These are phyloP conservation scores for Aphanomyces invadans DNA, from an alignment of 352 stramenopile genomes.

Conservation along the genomic window DNA sequence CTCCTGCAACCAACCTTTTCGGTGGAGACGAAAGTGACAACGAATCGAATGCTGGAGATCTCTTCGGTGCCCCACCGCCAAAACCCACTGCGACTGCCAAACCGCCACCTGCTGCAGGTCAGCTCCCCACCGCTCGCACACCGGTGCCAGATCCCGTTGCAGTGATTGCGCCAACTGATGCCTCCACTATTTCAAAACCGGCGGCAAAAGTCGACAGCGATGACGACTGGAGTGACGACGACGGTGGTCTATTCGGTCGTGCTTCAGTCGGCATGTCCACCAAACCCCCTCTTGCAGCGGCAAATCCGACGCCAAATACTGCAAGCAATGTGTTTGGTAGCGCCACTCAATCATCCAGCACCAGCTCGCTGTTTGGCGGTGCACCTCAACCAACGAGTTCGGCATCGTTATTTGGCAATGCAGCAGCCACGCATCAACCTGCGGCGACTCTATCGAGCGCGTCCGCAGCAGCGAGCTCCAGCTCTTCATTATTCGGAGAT, in stretches of 20 bases:
- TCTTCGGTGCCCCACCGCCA: slow-evolving; percentile 3
- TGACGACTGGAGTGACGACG: slow-evolving; percentile 21
- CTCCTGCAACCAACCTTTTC: slow-evolving; percentile 1
- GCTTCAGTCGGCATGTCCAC: slow-evolving; percentile 14
- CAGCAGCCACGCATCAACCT: not conserved
- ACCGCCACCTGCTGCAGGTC: not conserved
- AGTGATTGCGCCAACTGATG: not conserved
- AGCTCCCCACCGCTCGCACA: not conserved
- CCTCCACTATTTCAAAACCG: not conserved
- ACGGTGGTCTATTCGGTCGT: slow-evolving; percentile 18
- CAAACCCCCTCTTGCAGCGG: not conserved
- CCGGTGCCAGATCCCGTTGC: not conserved
- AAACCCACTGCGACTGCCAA: not conserved
- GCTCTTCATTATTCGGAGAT: not conserved
- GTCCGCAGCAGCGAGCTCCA: not conserved
- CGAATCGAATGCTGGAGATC: slow-evolving; percentile 12
- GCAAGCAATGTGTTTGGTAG: too few relatives aligned
- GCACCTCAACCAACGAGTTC: not conserved
- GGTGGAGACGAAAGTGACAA: slow-evolving; percentile 16
- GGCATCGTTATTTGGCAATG: not conserved
- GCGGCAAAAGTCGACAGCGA: not conserved
- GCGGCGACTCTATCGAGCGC: not conserved
- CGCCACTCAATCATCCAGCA: too few relatives aligned
- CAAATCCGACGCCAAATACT: not conserved
- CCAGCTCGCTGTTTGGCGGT: too few relatives aligned